These are phyloP conservation scores for Aureobasidium sp. DNA, from an alignment of 2,329 filamentous ascomycete species.

Conservation along the genomic window DNA sequence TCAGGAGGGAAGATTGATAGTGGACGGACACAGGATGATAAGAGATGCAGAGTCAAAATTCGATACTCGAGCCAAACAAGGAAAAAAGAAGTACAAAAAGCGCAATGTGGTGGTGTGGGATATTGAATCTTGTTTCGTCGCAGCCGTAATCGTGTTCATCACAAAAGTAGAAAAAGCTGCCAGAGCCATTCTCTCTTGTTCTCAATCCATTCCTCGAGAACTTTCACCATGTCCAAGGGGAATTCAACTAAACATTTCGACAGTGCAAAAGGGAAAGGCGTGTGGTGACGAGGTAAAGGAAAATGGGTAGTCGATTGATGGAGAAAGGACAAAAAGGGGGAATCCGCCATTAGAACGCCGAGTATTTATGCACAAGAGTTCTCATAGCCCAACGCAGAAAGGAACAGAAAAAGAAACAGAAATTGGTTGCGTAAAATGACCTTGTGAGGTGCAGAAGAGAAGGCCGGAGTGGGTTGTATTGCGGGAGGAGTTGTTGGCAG, in stretches of 20 bases:
- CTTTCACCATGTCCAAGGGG: background rate
- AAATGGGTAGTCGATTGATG: slow-evolving; percentile 29
- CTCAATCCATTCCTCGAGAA: background rate
- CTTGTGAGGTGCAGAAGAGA: background rate
- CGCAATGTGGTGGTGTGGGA: background rate
- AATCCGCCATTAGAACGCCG: slow-evolving; percentile 6
- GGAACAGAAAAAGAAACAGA: background rate
- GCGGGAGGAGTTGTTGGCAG: background rate
- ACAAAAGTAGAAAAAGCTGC: background rate
- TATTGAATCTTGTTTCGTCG: background rate
- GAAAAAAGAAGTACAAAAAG: background rate
- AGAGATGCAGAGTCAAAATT: background rate
- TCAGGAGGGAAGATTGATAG: too few species aligned
- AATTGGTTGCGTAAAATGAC: background rate
- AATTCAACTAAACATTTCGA: background rate
- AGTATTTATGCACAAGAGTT: slow-evolving; percentile 4
- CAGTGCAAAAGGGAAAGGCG: background rate
- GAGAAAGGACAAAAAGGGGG: background rate
- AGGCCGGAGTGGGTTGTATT: background rate
- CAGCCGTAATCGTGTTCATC: background rate
- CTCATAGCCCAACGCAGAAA: background rate
- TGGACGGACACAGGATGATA: background rate
- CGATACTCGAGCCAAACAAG: background rate
- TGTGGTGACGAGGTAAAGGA: slow-evolving; percentile 61
- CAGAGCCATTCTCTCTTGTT: background rate